These are phyloP conservation scores for Ascosphaera pollenicola DNA, from an alignment of 2,329 filamentous ascomycete genomes.

Conservation along the genomic window DNA sequence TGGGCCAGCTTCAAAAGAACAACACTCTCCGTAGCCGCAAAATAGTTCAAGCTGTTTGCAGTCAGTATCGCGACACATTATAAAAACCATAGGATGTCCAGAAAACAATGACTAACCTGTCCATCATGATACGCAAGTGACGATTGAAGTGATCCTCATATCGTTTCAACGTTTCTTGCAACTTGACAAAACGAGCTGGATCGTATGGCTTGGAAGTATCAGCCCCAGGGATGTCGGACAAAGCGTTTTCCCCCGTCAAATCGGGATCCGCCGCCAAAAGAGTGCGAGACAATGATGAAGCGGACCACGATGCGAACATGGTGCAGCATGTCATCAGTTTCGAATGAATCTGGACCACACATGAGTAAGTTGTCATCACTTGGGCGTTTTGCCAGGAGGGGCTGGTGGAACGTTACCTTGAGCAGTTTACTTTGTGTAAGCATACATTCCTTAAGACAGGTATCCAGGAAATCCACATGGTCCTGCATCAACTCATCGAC, in stretches of 20 bases:
- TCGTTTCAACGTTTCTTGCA: conserved; percentile 70
- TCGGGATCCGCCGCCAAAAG: conserved; percentile 69
- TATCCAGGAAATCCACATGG: conserved; percentile 94
- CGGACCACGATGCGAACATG: conserved; percentile 75
- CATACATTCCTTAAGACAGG: conserved; percentile 97
- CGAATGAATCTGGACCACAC: conserved; percentile 60
- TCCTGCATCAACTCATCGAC: conserved; percentile 98
- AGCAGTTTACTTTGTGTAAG: conserved; percentile 89
- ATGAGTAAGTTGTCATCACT: conserved; percentile 3
- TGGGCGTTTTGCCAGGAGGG: not conserved
- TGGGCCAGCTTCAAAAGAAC: conserved; percentile 57
- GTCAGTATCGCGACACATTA: conserved; percentile 2
- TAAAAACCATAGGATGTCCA: conserved; percentile 1
- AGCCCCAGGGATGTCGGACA: conserved; percentile 6
- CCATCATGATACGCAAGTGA: conserved; percentile 80
- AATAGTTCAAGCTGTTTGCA: conserved; percentile 51
- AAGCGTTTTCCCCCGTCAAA: conserved; percentile 23
- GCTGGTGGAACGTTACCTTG: conserved; percentile 35
- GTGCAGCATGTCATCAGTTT: conserved; percentile 94
- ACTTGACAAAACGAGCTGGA: conserved; percentile 42
- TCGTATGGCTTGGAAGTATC: conserved; percentile 24
- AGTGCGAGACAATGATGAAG: conserved; percentile 59
- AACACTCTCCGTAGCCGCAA: conserved; percentile 91
- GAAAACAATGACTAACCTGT: conserved; percentile 30
- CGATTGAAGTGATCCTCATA: conserved; percentile 87